Base-by-base conservation (phyloP, 441 rosid genomes). In the Populus tomentosa region DNA sequence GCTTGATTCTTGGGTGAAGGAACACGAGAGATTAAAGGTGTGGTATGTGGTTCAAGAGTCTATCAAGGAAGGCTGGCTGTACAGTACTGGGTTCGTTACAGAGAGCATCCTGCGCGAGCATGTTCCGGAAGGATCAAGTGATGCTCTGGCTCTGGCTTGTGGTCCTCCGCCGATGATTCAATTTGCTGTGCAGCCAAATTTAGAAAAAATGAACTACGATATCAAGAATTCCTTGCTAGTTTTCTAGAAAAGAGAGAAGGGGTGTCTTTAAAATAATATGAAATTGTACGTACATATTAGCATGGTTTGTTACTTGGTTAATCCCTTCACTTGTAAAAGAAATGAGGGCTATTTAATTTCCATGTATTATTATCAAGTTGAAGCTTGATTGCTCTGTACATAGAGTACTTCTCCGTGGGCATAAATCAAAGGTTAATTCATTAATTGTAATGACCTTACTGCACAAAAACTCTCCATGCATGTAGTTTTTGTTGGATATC, bases 131-230 rank as follows among this genome's bases (percentile, higher is more conserved):
- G 96, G 98, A 21, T 81, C 90, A 1, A 80, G 74, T 13, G 90
- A 90, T 0, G 72, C 88, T 3, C 82, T 93, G 13, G 98, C 98
- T 0, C 83, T 95, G 80, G 89, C 93, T 2, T 95, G 98, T 10
- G 98, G 98, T 24, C 97, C 98, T 4, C 98, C 98, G 4, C 94
- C 97, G 10, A 95, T 95, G 98, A 92, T 94, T 72, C 91, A 95
- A 76, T 95, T 89, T 18, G 91, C 96, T 0, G 91, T 93, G 81
- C 97, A 92, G 80, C 97, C 98, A 0, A 90, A 88, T 86, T 78
- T 95, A 81, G 98, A 92, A 88, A 95, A 93, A 88, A 84, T 93
- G 96, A 91, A 91, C 8, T 93, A 90, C 75, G 86, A 90, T 72
- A 67, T 85, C 69, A 88, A 90, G 86, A 82, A 87, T 75, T 89